Evolutionary conservation across 2,329 filamentous ascomycete species (phyloP), one percentile per base, ranked within the genome.

Genomic region (Neurospora sp.): DNA sequence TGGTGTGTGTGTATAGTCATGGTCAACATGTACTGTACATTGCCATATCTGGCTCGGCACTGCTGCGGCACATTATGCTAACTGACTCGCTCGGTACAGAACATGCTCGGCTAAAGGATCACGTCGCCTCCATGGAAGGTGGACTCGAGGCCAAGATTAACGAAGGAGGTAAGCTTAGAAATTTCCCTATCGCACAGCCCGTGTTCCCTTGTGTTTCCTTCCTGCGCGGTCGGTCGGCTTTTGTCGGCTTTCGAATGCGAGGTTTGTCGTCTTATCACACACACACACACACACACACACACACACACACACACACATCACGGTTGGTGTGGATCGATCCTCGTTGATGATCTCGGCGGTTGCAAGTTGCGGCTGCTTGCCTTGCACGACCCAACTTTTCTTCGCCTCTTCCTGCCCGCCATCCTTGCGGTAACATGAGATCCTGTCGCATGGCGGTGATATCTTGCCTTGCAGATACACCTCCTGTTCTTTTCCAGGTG

Each of bases 61-160:
- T 66, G 71, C 71, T 67, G 70, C 68, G 73, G 70, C 69, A 71
- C 70, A 72, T 72, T 73, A 73, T 73, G 75, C 82, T 85, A 82
- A 83, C 76, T 71, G 70, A 69, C 73, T 71, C 72, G 74, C 74
- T 65, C 19, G 73, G 70, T 72, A 76, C 76, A 92, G 94, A 97
- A 79, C 95, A 98, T 81, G 96, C 96, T 71, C 90, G 95, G 77
- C 85, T 99, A 70, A 97, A 96, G 80, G 93, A 97, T 72, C 92
- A 98, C 81, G 87, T 99, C 72, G 83, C 90, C 2, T 88, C 85
- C 73, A 96, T 99, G 93, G 87, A 91, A 65, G 94, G 94, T 73
- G 92, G 93, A 74, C 86, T 99, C 19, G 96, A 98, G 81, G 93
- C 95, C 67, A 91, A 87, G 78, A 90, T 99, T 73, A 87, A 97